Percentiles rank a stretch among this genome's conserved stretches.
These are phyloP conservation scores for Chlorella ohadii DNA, from an alignment of 139 green algal species.

Conservation along the genomic window DNA sequence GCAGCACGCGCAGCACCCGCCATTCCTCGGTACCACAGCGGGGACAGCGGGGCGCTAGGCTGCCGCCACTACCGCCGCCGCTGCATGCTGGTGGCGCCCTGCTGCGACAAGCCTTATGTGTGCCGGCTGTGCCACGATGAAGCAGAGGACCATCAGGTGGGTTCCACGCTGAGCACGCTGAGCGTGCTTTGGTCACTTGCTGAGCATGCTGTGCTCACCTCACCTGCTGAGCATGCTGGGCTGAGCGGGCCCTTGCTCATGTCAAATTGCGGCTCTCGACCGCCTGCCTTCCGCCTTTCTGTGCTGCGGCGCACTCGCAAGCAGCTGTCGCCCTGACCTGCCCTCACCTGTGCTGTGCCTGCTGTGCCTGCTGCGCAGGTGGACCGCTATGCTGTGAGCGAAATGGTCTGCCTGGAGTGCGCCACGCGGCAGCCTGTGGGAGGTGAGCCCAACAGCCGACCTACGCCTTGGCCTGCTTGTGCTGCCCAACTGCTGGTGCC, in stretches of 20 bases:
- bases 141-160: slow-evolving; percentile 83
- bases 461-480: too few relatives aligned
- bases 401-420: slow-evolving; percentile 90
- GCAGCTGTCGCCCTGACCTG: too few relatives aligned
- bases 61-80: slow-evolving; percentile 74
- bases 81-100: slow-evolving; percentile 86
- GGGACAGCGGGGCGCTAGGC: slow-evolving; percentile 52
- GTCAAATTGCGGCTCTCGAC: slow-evolving; percentile 46
- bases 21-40: slow-evolving; percentile 55
- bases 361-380: slow-evolving; percentile 59
- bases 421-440: slow-evolving; percentile 76
- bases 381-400: slow-evolving; percentile 25
- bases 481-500: too few relatives aligned
- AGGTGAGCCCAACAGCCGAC: slow-evolving; percentile 38
- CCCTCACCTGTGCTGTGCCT: slow-evolving; percentile 88
- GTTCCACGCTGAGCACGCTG: slow-evolving; percentile 36
- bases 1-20: not conserved
- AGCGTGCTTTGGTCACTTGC: too few relatives aligned
- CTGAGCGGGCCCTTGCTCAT: too few relatives aligned
- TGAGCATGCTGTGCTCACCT: too few relatives aligned
- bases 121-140: slow-evolving; percentile 98
- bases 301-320: too few relatives aligned
- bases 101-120: slow-evolving; percentile 81
- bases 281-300: too few relatives aligned
- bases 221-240: too few relatives aligned